Conservation (phyloP, 2,329 filamentous ascomycete species). For the Colletotrichum cereale region DNA sequence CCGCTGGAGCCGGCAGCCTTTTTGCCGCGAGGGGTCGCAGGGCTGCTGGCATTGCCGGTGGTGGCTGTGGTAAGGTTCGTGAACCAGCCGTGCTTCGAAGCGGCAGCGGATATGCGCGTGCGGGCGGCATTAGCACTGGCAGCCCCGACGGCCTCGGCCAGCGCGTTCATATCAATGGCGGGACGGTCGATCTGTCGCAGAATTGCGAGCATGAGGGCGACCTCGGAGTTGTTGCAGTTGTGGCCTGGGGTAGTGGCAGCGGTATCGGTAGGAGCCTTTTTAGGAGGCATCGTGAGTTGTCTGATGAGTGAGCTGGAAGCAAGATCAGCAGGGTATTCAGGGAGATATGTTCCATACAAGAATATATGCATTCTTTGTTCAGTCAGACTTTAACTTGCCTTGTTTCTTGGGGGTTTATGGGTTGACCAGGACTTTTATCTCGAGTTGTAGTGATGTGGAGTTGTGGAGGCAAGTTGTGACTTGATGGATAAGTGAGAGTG, state of each 20-base stretch:
- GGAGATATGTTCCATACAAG: neutral
- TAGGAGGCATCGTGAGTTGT: conserved; percentile 11
- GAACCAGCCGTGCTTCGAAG: conserved; percentile 18
- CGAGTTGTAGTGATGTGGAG: neutral
- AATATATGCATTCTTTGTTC: neutral
- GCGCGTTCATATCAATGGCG: conserved; percentile 8
- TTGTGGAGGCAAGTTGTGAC: neutral
- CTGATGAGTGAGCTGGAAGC: neutral
- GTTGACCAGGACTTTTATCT: neutral
- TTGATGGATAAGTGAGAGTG: neutral
- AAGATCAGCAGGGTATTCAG: neutral
- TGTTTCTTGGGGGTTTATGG: neutral
- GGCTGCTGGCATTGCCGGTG: neutral
- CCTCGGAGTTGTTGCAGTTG: conserved; percentile 4
- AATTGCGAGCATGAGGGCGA: conserved; percentile 12
- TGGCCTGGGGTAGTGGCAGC: neutral
- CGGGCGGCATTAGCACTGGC: conserved; percentile 26
- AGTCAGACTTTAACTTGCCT: neutral
- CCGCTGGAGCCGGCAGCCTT: neutral
- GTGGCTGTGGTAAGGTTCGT: neutral
- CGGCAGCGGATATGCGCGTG: conserved; percentile 11
- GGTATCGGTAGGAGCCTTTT: neutral
- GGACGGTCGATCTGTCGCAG: neutral
- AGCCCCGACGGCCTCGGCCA: conserved; percentile 16
- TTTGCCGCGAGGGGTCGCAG: neutral